Evolutionary conservation across 371 early-diverging fungal genomes (phyloP), one percentile per base, ranked within the genome.

Genomic region (Rhizopus stolonifer): DNA sequence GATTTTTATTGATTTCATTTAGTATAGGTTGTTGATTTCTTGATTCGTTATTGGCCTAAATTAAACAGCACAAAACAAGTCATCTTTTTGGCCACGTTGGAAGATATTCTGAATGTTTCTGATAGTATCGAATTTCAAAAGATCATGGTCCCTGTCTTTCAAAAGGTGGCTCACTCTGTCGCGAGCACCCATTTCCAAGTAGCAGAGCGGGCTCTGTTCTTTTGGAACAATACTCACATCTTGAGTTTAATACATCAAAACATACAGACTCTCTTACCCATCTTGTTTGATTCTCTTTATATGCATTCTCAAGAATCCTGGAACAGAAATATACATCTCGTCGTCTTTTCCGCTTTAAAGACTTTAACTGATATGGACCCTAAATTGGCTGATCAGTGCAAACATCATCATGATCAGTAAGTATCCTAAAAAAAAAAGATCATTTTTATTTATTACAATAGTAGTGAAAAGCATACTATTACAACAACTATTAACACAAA

Each of bases 191-290:
- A 98, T 69, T 98, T 96, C 69, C 98, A 98, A 82, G 94, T 89
- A 66, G 96, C 97, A 44, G 98, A 98, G 75, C 83, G 98, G 51
- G 95, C 97, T 31, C 77, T 98, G 39, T 90, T 87, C 53, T 93
- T 91, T 67, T 98, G 96, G 96, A 96, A 95, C 77, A 98, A 97
- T 66, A 94, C 93, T 58, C 95, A 93, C 58, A 91, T 97, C 66
- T 88, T 93, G 58, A 91, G 86, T 65, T 68, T 96, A 62, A 92
- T 98, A 56, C 83, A 87, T n/a, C 93, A 94, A 43, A 93, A 96
- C 69, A 88, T 90, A 18, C 69, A 80, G 29, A 84, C 83, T 21
- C 88, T 97, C 47, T 69, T 98, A 65, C 98, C 97, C 15, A 92
- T 96, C 56, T 88, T 96, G 74, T 94, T 96, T 62, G 81, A 92